Evolutionary conservation across 805 yeast species (phyloP), one percentile per base, ranked within the genome.

Genomic region (Starmerella bacillaris): DNA sequence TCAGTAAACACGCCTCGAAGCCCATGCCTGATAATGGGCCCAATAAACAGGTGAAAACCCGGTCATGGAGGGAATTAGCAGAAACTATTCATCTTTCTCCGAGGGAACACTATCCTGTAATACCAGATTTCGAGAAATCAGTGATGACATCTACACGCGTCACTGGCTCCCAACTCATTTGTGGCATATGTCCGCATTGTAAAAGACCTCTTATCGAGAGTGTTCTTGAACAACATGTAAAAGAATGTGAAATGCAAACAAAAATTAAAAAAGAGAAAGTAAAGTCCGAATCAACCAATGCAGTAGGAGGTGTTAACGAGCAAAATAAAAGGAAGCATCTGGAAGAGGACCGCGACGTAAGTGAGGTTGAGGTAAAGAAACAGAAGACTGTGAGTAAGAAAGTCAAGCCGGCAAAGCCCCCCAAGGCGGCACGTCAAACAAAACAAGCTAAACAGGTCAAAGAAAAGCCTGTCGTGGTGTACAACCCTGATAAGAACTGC

Each of bases 401-500:
- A 21, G 29, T 37, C 15, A 42, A 42, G 26, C 21, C 34, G 18
- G 24, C 37, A 9, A 37, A 39, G 21, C 26, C 33, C 18, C 22
- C 37, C 14, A 37, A 37, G 27, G 28, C 21, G 14, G 21, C 46
- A 14, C 21, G 22, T 7, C 32, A 29, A 17, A 18, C 21, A 8
- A 39, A 40, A 24, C 40, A 26, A 22, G 17, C 36, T 11, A 40
- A 38, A 28, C 35, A 33, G 27, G 56, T 72, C 33, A 74, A 78
- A 56, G 64, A 73, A 38, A 68, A 78, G 57, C 76, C 32, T 92
- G 83, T 51, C 71, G 37, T 32, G 14, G 43, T 38, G 12, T 40
- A 41, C 35, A 39, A 42, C 30, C 41, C 50, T 19, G 52, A 48
- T 43, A 44, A 70, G 45, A 96, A 89, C 57, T 89, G 98, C 64